phyloP scores from a whole-genome alignment of 768 basidiomycete genomes.

The Cystobasidium ongulense region DNA sequence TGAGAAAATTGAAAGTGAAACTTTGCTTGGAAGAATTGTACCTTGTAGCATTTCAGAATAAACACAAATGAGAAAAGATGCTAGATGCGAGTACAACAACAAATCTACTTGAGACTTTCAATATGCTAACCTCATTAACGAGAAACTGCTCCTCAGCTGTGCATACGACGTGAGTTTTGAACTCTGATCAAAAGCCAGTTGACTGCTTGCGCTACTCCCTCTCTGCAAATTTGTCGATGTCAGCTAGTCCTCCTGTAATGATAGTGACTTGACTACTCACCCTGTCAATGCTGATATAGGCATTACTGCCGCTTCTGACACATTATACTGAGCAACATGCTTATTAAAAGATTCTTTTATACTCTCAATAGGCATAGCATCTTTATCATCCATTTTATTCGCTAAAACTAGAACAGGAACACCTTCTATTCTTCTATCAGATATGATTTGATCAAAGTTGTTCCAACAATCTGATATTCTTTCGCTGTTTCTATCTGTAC shows the following conservation, averaged over 20 bases:
- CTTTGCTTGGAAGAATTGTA: too few species aligned
- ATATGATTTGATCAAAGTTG: constrained; percentile 90
- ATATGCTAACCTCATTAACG: neutral
- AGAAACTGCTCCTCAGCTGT: neutral
- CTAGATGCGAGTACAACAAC: neutral
- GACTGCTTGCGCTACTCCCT: constrained; percentile 78
- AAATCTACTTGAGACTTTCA: neutral
- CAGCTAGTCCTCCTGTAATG: neutral
- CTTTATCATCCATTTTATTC: constrained; percentile 85
- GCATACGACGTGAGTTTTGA: constrained; percentile 53
- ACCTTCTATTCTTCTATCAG: constrained; percentile 79
- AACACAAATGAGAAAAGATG: too few species aligned
- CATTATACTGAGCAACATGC: constrained; percentile 44
- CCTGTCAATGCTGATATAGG: constrained; percentile 85
- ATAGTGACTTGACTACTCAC: constrained; percentile 49
- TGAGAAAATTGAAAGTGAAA: too few species aligned
- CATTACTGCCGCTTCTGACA: constrained; percentile 52
- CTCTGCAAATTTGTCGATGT: constrained; percentile 49
- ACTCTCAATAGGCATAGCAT: constrained; percentile 75
- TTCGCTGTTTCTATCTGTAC: constrained; percentile 64
- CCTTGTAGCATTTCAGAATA: too few species aligned
- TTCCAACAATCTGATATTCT: constrained; percentile 90
- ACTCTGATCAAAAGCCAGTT: constrained; percentile 93
- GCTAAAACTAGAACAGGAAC: constrained; percentile 85
- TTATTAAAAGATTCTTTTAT: constrained; percentile 49